Conservation (phyloP, 345 rosid species). For the Durio zibethinus region DNA sequence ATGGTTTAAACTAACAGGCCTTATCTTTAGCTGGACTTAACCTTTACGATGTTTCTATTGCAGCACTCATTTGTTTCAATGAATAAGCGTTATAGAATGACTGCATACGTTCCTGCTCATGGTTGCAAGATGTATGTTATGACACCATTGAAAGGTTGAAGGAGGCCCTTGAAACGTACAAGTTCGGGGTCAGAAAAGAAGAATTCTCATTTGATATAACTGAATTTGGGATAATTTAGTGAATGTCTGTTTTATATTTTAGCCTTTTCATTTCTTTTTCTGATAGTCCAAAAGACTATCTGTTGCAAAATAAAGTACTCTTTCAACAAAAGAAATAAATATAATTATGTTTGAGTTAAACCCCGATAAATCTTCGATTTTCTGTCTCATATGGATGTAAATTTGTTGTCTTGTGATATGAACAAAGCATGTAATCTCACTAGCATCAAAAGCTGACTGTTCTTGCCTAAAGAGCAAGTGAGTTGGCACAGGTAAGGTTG, state of each 20-base stretch:
- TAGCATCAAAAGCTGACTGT: neutral
- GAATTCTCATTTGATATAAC: no score
- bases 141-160: conserved; percentile 15
- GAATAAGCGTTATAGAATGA: conserved; percentile 21
- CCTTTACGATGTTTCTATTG: neutral
- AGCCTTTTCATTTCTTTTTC: no score
- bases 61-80: conserved; percentile 30
- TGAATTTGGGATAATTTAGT: no score
- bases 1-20: neutral
- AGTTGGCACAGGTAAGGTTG: neutral
- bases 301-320: neutral
- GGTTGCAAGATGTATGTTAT: conserved; percentile 40
- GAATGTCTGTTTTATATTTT: no score
- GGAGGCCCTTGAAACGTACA: neutral
- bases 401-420: neutral
- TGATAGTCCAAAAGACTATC: neutral
- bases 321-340: neutral
- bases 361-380: no score
- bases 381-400: neutral
- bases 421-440: neutral
- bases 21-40: no score
- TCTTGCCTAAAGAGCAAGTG: neutral
- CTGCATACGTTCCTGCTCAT: conserved; percentile 35
- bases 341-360: no score
- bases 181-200: no score